Base-by-base conservation (phyloP, 495 filamentous ascomycete species). In the Tuber indicum region DNA sequence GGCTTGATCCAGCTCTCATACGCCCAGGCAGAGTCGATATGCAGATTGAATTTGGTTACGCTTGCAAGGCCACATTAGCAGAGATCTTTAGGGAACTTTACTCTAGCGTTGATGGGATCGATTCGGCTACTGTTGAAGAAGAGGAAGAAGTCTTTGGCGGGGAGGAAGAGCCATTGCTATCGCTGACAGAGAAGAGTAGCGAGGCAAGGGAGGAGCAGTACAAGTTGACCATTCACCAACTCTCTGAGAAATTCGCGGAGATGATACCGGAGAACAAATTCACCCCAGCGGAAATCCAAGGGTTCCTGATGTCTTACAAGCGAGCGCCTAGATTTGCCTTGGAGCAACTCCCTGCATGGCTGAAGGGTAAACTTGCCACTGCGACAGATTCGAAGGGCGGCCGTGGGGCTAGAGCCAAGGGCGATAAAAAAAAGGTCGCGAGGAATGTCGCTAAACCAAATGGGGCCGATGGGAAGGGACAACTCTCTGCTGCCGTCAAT, bases 21-120 rank as follows among this genome's bases (percentile, higher is more conserved):
- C 89, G 93, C 0, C 91, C 91, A 17, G 92, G 93, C 0, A 88
- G 93, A 23, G 90, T 96, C 14, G 93, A 96, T 80, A 89, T 92
- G 88, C 89, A 88, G 43, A 87, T 94, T 74, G 85, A 88, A 49
- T 94, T 94, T 79, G 87, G 87, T 73, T 84, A 86, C 16, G 88
- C 90, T 43, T 78, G 71, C 19, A 83, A 49, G 49, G 74, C 77
- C 26, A 83, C 81, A 23, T 74, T 83, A 10, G 70, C 72, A 19
- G 81, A 83, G 74, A 82, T 83, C 36, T 83, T 83, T 76, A 72
- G 81, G 41, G 81, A 80, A 70, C 81, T 83, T 45, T 83, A 83
- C 52, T 80, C 78, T 49, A 77, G 72, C 17, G 77, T 80, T 66
- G 77, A 80, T 47, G 77, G 78, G 2, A 80, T 80, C 74, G 78